Evolutionary conservation across 495 filamentous ascomycete genomes (phyloP).

Genomic region (Talaromyces liani): DNA sequence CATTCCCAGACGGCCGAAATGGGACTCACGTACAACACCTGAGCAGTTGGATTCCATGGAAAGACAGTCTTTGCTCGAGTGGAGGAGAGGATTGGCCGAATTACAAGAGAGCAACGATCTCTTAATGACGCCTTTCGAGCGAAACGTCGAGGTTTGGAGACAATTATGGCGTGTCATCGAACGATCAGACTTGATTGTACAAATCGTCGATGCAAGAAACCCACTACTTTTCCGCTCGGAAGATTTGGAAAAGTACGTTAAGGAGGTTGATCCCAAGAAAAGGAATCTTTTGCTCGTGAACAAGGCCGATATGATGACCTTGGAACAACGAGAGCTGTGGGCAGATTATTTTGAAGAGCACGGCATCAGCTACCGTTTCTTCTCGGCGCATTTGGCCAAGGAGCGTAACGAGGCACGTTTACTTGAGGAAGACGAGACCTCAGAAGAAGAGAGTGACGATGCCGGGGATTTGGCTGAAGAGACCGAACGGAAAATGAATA

Average conservation of each 20-base stretch:
- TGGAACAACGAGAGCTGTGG: conserved; percentile 77
- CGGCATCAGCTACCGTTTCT: conserved; percentile 85
- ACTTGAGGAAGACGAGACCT: conserved; percentile 32
- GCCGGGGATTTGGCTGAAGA: conserved; percentile 29
- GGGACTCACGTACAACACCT: conserved; percentile 78
- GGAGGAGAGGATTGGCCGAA: conserved; percentile 86
- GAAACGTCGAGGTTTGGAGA: conserved; percentile 96
- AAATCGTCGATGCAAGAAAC: conserved; percentile 97
- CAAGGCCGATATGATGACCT: conserved; percentile 99
- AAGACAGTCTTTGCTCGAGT: conserved; percentile 73
- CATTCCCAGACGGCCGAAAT: conserved; percentile 81
- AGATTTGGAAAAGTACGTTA: conserved; percentile 89
- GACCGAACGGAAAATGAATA: conserved; percentile 31
- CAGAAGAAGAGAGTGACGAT: conserved; percentile 33
- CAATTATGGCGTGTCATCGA: conserved; percentile 99
- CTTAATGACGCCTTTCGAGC: conserved; percentile 96
- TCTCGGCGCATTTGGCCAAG: conserved; percentile 88
- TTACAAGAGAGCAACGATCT: conserved; percentile 88
- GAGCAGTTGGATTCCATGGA: conserved; percentile 74
- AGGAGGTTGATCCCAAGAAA: conserved; percentile 83
- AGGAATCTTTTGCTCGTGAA: conserved; percentile 91
- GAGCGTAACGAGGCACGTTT: conserved; percentile 68
- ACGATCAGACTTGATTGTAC: conserved; percentile 88
- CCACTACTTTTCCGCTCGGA: conserved; percentile 90
- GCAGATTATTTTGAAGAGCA: conserved; percentile 78